A percentile compares a stretch with the other conserved stretches of the same genome.
Conservation (phyloP, 176 grass and related monocot species). For the Aegilops longissima region DNA sequence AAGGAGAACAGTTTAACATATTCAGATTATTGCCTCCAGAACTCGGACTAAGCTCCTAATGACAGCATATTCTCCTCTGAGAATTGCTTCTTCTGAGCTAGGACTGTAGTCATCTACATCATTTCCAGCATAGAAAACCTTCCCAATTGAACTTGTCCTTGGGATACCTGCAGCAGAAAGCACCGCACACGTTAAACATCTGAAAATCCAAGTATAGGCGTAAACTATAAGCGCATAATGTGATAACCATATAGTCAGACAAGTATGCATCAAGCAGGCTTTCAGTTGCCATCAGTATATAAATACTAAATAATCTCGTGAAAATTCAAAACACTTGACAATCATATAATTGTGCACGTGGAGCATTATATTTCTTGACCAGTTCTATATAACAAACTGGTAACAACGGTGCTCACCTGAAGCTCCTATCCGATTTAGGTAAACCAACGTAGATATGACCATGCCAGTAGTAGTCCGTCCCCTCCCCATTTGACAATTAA, state of each 20-base stretch:
- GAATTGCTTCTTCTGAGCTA: conserved; percentile 91
- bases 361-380: conserved; percentile 15
- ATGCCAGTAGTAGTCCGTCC: conserved; percentile 97
- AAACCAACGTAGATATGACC: conserved; percentile 98
- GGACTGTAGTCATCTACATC: conserved; percentile 68
- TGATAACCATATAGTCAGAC: conserved; percentile 19
- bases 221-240: conserved; percentile 20
- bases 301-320: conserved; percentile 18
- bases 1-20: conserved; percentile 23
- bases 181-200: conserved; percentile 3
- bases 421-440: conserved; percentile 86
- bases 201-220: conserved; percentile 22
- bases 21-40: conserved; percentile 67
- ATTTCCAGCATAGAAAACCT: conserved; percentile 82
- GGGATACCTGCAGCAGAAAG: conserved; percentile 66
- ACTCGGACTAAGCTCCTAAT: conserved; percentile 97
- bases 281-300: conserved; percentile 30
- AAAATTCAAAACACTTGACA: conserved; percentile 17
- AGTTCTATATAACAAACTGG: conserved; percentile 23
- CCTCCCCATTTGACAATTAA: conserved; percentile 99
- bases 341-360: not conserved
- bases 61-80: conserved; percentile 87
- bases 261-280: conserved; percentile 5
- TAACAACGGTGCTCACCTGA: conserved; percentile 57
- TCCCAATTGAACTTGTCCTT: conserved; percentile 79